Evolutionary conservation across 345 rosid genomes (phyloP).

Genomic region (Dipteronia dyeriana): DNA sequence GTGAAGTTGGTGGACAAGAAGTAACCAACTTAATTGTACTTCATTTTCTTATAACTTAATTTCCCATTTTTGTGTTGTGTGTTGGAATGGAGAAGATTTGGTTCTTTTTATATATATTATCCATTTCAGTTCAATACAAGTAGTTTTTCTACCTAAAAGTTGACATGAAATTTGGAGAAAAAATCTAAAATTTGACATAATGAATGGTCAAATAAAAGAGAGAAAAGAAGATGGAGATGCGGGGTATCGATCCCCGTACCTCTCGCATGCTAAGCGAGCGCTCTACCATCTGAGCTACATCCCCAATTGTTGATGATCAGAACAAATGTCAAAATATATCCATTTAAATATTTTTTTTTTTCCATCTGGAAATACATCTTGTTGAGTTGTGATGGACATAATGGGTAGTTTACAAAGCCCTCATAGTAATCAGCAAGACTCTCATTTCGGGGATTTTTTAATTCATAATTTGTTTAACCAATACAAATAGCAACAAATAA

Average conservation of each 20-base stretch:
- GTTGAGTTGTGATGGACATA: too few species aligned
- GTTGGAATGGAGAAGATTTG: background rate
- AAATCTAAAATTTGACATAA: too few species aligned
- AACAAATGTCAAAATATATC: too few species aligned
- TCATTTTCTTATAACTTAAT: background rate
- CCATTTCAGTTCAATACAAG: background rate
- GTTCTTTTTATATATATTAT: background rate
- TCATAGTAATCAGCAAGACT: too few species aligned
- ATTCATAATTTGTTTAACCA: too few species aligned
- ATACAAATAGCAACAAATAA: too few species aligned
- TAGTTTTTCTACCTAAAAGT: background rate
- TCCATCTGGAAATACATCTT: too few species aligned
- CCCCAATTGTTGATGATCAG: too few species aligned
- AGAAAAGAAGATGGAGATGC: conserved; percentile 52
- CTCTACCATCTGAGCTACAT: conserved; percentile 90
- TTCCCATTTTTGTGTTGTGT: background rate
- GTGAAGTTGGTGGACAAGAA: conserved; percentile 15
- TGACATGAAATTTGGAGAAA: background rate
- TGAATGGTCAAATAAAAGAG: too few species aligned
- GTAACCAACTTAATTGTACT: conserved; percentile 11
- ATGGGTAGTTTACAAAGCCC: too few species aligned
- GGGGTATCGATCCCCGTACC: conserved; percentile 88
- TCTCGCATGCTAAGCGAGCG: conserved; percentile 95
- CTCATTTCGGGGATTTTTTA: too few species aligned
- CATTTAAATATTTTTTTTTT: too few species aligned